Base-by-base conservation (phyloP, 139 green algal species). In the Yamagishiella unicocca region DNA sequence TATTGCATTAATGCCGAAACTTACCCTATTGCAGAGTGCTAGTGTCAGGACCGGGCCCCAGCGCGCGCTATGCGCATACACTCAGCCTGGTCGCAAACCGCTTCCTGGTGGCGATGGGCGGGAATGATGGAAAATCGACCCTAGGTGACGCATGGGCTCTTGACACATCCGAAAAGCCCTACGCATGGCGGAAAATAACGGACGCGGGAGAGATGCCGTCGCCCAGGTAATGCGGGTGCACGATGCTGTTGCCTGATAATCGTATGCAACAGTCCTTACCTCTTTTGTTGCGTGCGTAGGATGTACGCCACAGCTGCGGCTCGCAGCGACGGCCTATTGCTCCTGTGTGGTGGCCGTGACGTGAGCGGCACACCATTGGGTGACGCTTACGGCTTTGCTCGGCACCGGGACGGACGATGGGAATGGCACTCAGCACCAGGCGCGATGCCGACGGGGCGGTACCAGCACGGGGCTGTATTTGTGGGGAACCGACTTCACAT, bases 111-210 rank as follows among this genome's bases (percentile, higher is more conserved):
- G 97, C 95, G 2, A 97, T 98, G 88, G 98, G 98, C 40, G 98
- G 98, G 82, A 99, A 99, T 79, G 98, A 99, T 88, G 98, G 98
- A 83, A 96, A 97, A 81, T 90, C 90, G 42, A 98, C 96, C 33
- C 91, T 98, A 61, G 88, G 91, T 4, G 98, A 99, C 91, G 94
- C 95, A 0, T 99, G 98, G 98, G 95, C 97, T 0, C 93, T 99
- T 66, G 98, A 99, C 89, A 99, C 98, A 21, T 96, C 93, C n/a
- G 96, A 99, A 80, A 99, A 99, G 93, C 98, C 98, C 2, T 99
- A 99, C 92, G 94, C 96, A 81, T 99, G 98, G 98, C 94, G 93
- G 24, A 97, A 96, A 78, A 98, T 99, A 58, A 93, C 87, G 1
- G 96, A 98, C 55, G 91, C 92, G n/a, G 95, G 93, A 1, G 96